Evolutionary conservation across 495 filamentous ascomycete species (phyloP).

Genomic region (Lasiosphaeris hirsuta): DNA sequence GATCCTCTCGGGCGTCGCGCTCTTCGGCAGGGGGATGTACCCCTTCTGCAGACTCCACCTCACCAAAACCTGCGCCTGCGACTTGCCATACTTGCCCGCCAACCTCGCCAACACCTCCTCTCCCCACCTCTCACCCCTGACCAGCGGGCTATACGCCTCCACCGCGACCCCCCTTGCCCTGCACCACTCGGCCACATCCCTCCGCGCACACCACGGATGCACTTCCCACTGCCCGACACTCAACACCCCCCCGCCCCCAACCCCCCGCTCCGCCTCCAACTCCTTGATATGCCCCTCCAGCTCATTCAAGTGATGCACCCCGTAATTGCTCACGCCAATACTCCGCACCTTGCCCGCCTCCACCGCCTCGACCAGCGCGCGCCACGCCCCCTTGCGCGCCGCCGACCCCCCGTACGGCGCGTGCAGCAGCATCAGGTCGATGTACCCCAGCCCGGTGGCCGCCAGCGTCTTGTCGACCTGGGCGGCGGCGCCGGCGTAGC

Average conservation of each 20-base stretch:
- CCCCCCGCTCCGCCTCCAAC: slow-evolving; percentile 54
- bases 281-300: slow-evolving; percentile 72
- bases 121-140: slow-evolving; percentile 61
- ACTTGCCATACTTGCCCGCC: slow-evolving; percentile 68
- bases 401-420: slow-evolving; percentile 58
- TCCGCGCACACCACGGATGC: slow-evolving; percentile 80
- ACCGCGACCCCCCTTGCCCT: slow-evolving; percentile 63
- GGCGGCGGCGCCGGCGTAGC: slow-evolving; percentile 49
- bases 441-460: slow-evolving; percentile 54
- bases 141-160: slow-evolving; percentile 78
- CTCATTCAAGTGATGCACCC: slow-evolving; percentile 65
- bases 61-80: slow-evolving; percentile 72
- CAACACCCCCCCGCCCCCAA: slow-evolving; percentile 69
- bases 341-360: slow-evolving; percentile 60
- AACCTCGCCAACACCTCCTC: slow-evolving; percentile 60
- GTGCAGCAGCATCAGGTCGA: slow-evolving; percentile 64
- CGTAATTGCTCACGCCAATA: slow-evolving; percentile 68
- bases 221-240: slow-evolving; percentile 86
- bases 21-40: slow-evolving; percentile 73
- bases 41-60: slow-evolving; percentile 87
- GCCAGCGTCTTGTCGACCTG: slow-evolving; percentile 51
- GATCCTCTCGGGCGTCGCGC: slow-evolving; percentile 63
- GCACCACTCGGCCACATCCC: slow-evolving; percentile 76
- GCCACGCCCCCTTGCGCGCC: slow-evolving; percentile 60
- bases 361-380: slow-evolving; percentile 57